Percentiles rank a stretch among this genome's conserved stretches.
Conservation (phyloP, 2,329 filamentous ascomycete genomes). For the Apiospora pterosperma region DNA sequence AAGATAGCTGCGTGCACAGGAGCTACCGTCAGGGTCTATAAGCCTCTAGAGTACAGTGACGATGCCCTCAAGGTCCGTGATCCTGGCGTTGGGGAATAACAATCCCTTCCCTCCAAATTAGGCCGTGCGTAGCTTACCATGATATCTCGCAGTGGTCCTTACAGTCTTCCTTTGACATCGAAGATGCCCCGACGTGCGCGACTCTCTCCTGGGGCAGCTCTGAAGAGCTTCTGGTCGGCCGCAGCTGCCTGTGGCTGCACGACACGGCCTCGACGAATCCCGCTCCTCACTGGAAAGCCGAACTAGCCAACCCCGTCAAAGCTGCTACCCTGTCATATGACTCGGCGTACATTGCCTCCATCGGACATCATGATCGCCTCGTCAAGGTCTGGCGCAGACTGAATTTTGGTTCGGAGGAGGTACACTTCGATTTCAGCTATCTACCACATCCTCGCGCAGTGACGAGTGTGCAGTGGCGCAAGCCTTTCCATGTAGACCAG, state of each 20-base stretch:
- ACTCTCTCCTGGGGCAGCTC: conserved; percentile 80
- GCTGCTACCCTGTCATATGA: conserved; percentile 81
- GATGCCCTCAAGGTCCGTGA: conserved; percentile 67
- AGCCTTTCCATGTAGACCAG: conserved; percentile 73
- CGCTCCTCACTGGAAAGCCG: conserved; percentile 68
- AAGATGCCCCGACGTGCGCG: conserved; percentile 43
- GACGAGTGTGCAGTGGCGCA: conserved; percentile 83
- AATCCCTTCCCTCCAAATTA: background rate
- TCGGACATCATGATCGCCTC: conserved; percentile 73
- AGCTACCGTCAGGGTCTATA: conserved; percentile 69
- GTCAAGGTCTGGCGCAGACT: conserved; percentile 92
- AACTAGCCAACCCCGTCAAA: conserved; percentile 69
- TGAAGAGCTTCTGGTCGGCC: conserved; percentile 80
- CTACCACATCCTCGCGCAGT: conserved; percentile 79
- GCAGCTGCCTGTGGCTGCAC: conserved; percentile 68
- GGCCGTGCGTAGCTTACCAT: conserved; percentile 2
- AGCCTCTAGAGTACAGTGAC: conserved; percentile 67
- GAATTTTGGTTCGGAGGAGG: conserved; percentile 77
- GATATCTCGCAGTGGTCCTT: conserved; percentile 52
- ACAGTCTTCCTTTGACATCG: conserved; percentile 57
- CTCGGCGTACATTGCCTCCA: conserved; percentile 80
- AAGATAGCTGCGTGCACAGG: conserved; percentile 78
- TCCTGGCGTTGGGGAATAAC: background rate
- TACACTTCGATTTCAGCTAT: conserved; percentile 87
- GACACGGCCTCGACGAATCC: conserved; percentile 43